Evolutionary conservation across 441 rosid genomes (phyloP), one percentile per base, ranked within the genome.

Genomic region (Flueggea neowawraea): DNA sequence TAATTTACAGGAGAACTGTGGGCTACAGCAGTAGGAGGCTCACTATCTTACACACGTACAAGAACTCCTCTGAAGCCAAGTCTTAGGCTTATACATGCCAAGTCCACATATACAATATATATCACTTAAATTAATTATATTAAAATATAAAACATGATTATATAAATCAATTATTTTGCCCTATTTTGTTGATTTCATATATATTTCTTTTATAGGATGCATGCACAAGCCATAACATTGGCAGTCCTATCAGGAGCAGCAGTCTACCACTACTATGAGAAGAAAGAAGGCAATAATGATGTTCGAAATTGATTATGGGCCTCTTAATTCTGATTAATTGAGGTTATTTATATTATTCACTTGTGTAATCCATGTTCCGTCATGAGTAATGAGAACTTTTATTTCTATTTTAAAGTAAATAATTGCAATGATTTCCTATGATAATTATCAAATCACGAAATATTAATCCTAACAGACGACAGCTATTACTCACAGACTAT

Each of bases 231-330:
- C 50, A 47, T 87, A 45, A 87, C 93, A 22, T 36, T 87, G 69
- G 88, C 83, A 5, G 86, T 84, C 54, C 80, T 86, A n/a, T 82
- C 89, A 5, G 81, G 93, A 22, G 92, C 89, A 44, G 89, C 89
- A 3, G 75, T 77, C 59, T 86, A 78, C 67, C 86, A 84, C 55
- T 80, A 80, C 68, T 80, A 84, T 49, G 84, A 87, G 62, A 80
- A 81, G 74, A 59, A 67, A 44, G 64, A n/a, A 47, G 50, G 14
- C 41, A 36, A 36, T 47, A 14, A 14, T 10, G 50, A 47, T 47
- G n/a, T 47, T 10, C 12, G 50, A 9, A 47, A 12, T 51, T 36
- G 9, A 36, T 8, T 8, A 8, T 4, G 4, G 41, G 6, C 3
- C 9, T 36, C 41, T 36, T 36, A 36, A 36, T 1, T 1, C 41